phyloP scores from a whole-genome alignment of 2,329 filamentous ascomycete species.

The Stagonosporopsis cucurbitacearum region DNA sequence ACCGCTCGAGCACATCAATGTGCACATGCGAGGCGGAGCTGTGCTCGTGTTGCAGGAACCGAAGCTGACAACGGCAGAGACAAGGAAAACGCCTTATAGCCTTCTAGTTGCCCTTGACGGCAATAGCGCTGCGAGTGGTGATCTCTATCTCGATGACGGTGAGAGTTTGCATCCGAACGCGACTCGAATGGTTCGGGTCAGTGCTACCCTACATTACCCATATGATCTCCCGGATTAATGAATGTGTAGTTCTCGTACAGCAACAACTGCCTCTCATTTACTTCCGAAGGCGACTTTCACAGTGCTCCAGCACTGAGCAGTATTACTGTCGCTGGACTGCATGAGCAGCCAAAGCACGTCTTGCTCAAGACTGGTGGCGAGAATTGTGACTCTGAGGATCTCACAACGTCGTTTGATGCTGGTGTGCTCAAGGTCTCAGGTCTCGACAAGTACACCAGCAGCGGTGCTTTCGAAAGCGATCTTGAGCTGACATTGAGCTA shows the following conservation, averaged over 20 bases:
- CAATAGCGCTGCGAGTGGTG: slow-evolving; percentile 61
- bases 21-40: slow-evolving; percentile 72
- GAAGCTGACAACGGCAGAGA: slow-evolving; percentile 15
- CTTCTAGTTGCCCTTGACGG: slow-evolving; percentile 63
- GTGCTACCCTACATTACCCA: slow-evolving; percentile 47
- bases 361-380: slow-evolving; percentile 10
- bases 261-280: slow-evolving; percentile 16
- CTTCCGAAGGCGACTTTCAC: slow-evolving; percentile 54
- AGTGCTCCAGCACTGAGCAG: slow-evolving; percentile 64
- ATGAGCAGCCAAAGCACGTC: slow-evolving; percentile 36
- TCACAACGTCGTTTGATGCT: slow-evolving; percentile 19
- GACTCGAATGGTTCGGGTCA: slow-evolving; percentile 62
- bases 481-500: slow-evolving; percentile 55
- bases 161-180: slow-evolving; percentile 64
- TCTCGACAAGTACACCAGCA: slow-evolving; percentile 54
- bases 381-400: not conserved
- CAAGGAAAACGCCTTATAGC: slow-evolving; percentile 32
- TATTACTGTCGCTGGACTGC: slow-evolving; percentile 56
- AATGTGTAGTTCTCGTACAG: slow-evolving; percentile 37
- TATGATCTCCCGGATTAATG: too few relatives aligned
- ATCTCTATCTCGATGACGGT: slow-evolving; percentile 75
- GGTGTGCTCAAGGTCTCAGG: slow-evolving; percentile 58
- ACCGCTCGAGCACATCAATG: slow-evolving; percentile 70
- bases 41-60: slow-evolving; percentile 45
- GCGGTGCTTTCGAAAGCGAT: slow-evolving; percentile 61